Evolutionary conservation across 2,329 filamentous ascomycete genomes (phyloP).

Genomic region (Magnaporthiopsis incrustans): DNA sequence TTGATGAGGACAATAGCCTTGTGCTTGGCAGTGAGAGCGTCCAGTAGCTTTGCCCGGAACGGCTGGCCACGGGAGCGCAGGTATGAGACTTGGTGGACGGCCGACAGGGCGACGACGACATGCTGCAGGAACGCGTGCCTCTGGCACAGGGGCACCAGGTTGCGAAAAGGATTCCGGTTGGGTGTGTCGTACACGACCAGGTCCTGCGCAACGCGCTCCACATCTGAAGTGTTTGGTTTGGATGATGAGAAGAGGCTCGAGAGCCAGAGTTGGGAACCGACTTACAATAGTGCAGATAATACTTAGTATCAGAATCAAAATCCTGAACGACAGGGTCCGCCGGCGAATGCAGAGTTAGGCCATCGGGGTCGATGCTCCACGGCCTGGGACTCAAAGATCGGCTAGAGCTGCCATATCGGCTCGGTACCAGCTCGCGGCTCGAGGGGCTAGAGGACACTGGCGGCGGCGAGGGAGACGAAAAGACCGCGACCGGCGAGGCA

Average conservation of each 20-base stretch:
- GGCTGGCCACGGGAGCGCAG: constrained; percentile 24
- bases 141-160: background rate
- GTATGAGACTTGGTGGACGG: constrained; percentile 38
- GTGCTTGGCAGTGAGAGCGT: constrained; percentile 37
- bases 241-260: background rate
- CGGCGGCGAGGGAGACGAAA: no score
- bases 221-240: background rate
- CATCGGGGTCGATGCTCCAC: background rate
- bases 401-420: no score
- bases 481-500: no score
- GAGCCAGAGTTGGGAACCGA: background rate
- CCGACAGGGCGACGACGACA: constrained; percentile 39
- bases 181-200: constrained; percentile 5
- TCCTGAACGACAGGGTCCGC: constrained; percentile 4
- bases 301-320: constrained; percentile 1
- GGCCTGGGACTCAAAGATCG: no score
- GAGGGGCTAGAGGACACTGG: no score
- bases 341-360: constrained; percentile 4
- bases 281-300: constrained; percentile 6
- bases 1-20: constrained; percentile 34
- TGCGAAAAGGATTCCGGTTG: constrained; percentile 3
- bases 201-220: background rate
- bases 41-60: constrained; percentile 24
- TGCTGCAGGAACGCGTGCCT: constrained; percentile 32
- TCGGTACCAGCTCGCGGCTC: no score